phyloP scores from a whole-genome alignment of 108 stramenopile genomes.

The Cyclotella kingstonii region DNA sequence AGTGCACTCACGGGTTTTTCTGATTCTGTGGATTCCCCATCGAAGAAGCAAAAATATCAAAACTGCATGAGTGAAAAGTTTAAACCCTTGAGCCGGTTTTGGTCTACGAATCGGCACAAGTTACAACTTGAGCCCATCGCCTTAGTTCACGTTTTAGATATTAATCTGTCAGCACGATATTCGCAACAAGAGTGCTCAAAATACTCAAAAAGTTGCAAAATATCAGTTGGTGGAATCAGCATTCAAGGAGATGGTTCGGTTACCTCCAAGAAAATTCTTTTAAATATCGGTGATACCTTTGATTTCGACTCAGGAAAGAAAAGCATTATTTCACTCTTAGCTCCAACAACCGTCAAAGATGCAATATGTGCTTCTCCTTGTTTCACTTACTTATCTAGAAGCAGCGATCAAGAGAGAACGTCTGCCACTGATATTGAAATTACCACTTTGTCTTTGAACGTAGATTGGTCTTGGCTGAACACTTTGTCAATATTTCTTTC shows the following conservation, averaged over 20 bases:
- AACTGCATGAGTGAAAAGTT: conserved; percentile 5
- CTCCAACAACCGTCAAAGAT: too few species aligned
- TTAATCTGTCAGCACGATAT: conserved; percentile 8
- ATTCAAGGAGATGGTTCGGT: not conserved
- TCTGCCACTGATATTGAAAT: too few species aligned
- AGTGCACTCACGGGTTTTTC: conserved; percentile 40
- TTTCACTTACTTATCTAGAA: too few species aligned
- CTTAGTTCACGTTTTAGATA: conserved; percentile 23
- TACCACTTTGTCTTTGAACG: too few species aligned
- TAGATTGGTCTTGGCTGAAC: conserved; percentile 2
- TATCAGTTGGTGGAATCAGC: not conserved
- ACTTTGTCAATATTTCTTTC: conserved; percentile 22
- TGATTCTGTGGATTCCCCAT: conserved; percentile 21
- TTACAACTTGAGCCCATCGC: conserved; percentile 24
- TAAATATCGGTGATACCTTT: too few species aligned
- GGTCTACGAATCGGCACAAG: conserved; percentile 11
- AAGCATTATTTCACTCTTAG: too few species aligned
- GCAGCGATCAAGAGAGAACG: too few species aligned
- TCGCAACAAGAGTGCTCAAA: conserved; percentile 2
- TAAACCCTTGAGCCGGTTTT: conserved; percentile 29
- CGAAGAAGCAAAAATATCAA: not conserved
- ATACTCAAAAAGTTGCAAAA: not conserved
- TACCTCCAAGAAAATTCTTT: too few species aligned
- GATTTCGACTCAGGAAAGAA: too few species aligned
- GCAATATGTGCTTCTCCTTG: too few species aligned